These are phyloP conservation scores for Gardenia jasminoides DNA, from an alignment of 257 asterid genomes.

Conservation along the genomic window DNA sequence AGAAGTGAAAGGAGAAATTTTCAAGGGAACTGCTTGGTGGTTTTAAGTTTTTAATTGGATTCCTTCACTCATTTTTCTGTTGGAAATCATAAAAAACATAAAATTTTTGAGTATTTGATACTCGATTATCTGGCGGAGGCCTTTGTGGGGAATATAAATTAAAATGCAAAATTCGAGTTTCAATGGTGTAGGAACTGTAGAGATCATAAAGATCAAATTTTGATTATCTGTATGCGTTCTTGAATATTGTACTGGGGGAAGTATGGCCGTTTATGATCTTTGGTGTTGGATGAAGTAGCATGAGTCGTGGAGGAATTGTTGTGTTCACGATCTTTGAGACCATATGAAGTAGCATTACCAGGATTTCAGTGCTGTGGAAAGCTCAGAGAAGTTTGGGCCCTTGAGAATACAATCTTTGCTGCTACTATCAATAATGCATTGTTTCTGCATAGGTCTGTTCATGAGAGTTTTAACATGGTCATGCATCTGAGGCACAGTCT, in stretches of 20 bases:
- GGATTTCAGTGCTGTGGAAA: background rate
- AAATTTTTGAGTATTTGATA: background rate
- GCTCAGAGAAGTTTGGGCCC: background rate
- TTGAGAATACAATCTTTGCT: background rate
- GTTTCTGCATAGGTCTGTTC: background rate
- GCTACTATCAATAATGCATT: background rate
- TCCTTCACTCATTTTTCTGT: background rate
- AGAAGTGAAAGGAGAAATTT: background rate
- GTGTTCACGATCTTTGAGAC: background rate
- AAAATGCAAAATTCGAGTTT: background rate
- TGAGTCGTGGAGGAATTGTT: background rate
- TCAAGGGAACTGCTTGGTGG: background rate
- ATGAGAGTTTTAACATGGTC: background rate
- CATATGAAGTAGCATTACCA: background rate
- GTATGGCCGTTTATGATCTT: background rate
- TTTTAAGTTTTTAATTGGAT: background rate
- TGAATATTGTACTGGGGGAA: background rate
- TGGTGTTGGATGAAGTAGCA: background rate
- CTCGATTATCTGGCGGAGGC: background rate
- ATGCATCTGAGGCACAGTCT: background rate
- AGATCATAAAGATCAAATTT: constrained; percentile 3
- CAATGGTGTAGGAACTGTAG: background rate
- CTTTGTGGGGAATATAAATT: background rate
- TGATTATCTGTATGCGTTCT: background rate
- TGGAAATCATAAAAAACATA: background rate